Evolutionary conservation across 1,284 basidiomycete genomes (phyloP), one percentile per base, ranked within the genome.

Genomic region (Gomphus bonarii): DNA sequence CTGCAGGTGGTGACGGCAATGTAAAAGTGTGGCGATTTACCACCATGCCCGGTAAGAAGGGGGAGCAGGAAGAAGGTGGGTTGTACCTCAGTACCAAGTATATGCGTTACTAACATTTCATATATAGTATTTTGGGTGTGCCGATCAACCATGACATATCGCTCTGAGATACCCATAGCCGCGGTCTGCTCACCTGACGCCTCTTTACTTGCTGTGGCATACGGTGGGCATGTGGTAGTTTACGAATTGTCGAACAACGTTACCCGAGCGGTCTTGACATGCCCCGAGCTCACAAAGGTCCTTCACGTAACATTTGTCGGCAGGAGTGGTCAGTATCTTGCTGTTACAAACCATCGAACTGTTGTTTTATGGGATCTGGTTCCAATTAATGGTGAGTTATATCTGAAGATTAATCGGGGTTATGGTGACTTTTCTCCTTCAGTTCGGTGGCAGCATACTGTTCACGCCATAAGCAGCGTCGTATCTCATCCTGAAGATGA

Each of bases 181-280:
- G 74, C 81, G 0, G 77, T 83, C 0, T 97, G 92, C 81, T 91
- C 94, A 6, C 79, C 79, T 1, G 95, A 98, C 67, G 88, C 83
- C 8, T 94, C 94, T 11, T 75, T 99, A 40, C 73, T 98, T 28
- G 89, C 87, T 4, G 77, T 95, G 7, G 77, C 85, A 8, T 79
- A 90, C 54, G 83, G 81, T 0, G 67, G 77, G 20, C 80, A 83
- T 58, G 77, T 95, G 50, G 83, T 84, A 5, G 69, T 99, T 3
- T 97, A 91, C 72, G 85, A 92, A 63, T 79, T 89, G 0, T 66
- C 74, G 30, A 83, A 81, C 46, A 88, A 85, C 63, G 69, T 76
- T n/a, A 72, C 91, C 25, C 73, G 81, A 16, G 80, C 81, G 54
- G 82, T 81, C 0, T 74, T 97, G 48, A 77, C 81, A 33, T 73